Evolutionary conservation across 2,329 filamentous ascomycete species (phyloP), one percentile per base, ranked within the genome.

Genomic region (Scytalidium lignicola): DNA sequence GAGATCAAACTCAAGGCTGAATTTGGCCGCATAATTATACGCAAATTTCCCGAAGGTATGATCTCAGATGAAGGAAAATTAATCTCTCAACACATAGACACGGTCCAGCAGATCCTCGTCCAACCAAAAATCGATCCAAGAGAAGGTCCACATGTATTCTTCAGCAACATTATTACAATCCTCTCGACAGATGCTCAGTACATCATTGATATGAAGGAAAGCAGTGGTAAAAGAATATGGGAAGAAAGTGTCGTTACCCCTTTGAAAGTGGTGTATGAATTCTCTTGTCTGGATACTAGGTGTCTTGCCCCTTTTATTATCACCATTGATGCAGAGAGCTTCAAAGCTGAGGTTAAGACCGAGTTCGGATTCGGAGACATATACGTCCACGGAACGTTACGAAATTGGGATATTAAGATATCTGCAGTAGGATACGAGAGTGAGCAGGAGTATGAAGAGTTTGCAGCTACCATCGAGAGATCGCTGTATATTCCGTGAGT

Each of bases 341-440:
- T 62, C 40, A 29, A 29, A 3, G 44, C 51, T 1, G 42, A 48
- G 26, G 21, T 20, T 12, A 55, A 55, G 41, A 49, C 44, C 9
- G 40, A 29, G 13, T 50, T 41, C 10, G 43, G 51, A 1, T 51
- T 61, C 18, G 62, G 60, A 2, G 43, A 37, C 10, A 50, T 64
- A 6, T 57, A 58, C 47, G 46, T 63, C 6, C 62, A 66, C 51
- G 61, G 64, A 22, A 57, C 55, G 7, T 57, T 53, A 50, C 51
- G 62, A 43, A 51, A 57, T 9, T 65, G 62, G 62, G 64, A 66
- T 48, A 56, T 58, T n/a, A 49, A 51, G 17, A 49, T 65, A 15
- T 37, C 39, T 23, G 58, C 54, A 6, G 50, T 43, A 17, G 60
- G 61, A 7, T 44, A 46, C 17, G 49, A 52, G 12, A 46, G 17